Conservation (phyloP, 2,329 filamentous ascomycete species). For the Karstenula rhodostoma region DNA sequence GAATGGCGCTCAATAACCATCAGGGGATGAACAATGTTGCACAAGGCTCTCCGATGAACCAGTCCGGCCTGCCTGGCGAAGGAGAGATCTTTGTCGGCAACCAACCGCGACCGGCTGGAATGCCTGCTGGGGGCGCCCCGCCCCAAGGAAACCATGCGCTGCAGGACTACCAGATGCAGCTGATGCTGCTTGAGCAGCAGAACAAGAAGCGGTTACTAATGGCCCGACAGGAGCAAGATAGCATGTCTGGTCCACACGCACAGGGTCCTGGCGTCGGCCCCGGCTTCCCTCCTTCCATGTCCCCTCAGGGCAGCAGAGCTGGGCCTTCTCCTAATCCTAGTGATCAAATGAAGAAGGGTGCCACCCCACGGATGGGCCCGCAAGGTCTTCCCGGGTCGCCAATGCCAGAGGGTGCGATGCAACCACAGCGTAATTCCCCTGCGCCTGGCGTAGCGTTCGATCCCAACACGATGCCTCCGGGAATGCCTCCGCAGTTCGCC, state of each 20-base stretch:
- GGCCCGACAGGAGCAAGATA: conserved; percentile 82
- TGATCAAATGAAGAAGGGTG: conserved; percentile 79
- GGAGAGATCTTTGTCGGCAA: conserved; percentile 47
- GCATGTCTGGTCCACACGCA: conserved; percentile 61
- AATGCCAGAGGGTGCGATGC: conserved; percentile 73
- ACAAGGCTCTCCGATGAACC: conserved; percentile 85
- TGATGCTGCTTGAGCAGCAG: conserved; percentile 86
- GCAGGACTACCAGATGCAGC: conserved; percentile 88
- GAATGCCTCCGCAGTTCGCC: conserved; percentile 48
- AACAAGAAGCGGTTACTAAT: conserved; percentile 87
- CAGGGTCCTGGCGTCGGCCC: conserved; percentile 56
- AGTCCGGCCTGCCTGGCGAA: conserved; percentile 55
- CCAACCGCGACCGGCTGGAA: conserved; percentile 48
- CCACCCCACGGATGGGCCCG: conserved; percentile 74
- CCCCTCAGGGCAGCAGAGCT: conserved; percentile 71
- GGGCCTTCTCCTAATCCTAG: conserved; percentile 79
- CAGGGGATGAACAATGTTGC: conserved; percentile 75
- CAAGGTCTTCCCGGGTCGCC: conserved; percentile 72
- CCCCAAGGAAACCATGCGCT: conserved; percentile 77
- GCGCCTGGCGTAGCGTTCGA: conserved; percentile 59
- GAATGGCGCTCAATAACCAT: conserved; percentile 81
- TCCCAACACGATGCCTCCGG: conserved; percentile 58
- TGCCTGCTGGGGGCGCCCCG: conserved; percentile 68
- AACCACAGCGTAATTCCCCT: conserved; percentile 68
- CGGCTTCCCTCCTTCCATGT: conserved; percentile 72